Percentiles rank a stretch among this genome's conserved stretches.
Evolutionary conservation across 2,329 filamentous ascomycete species (phyloP).

Genomic region (Cercospora beticola): DNA sequence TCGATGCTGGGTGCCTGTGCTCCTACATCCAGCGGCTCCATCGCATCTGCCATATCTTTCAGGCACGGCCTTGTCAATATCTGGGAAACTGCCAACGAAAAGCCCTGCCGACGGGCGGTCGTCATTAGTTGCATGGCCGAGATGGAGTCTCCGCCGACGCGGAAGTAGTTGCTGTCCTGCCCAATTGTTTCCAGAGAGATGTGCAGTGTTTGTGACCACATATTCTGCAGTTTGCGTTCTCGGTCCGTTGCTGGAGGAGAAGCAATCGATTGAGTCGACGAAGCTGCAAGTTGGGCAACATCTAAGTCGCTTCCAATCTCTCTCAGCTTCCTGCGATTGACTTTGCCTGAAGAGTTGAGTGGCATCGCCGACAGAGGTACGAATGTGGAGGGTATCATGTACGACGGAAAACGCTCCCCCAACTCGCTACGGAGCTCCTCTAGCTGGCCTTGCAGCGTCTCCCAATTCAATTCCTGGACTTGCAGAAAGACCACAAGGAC

Average conservation of each 20-base stretch:
- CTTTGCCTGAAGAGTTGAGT: conserved; percentile 57
- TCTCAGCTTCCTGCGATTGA: conserved; percentile 58
- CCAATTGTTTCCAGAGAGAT: neutral
- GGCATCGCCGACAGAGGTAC: neutral
- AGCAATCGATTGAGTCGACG: neutral
- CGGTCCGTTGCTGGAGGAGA: neutral
- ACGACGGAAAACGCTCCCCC: neutral
- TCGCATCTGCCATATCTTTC: conserved; percentile 10
- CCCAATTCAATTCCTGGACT: neutral
- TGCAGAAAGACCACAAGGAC: conserved; percentile 11
- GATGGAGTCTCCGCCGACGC: conserved; percentile 39
- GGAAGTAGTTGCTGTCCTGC: conserved; percentile 39
- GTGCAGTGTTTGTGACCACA: conserved; percentile 12
- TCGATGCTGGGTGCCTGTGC: neutral
- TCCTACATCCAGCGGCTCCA: neutral
- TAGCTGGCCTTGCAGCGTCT: neutral
- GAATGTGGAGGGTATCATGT: conserved; percentile 7
- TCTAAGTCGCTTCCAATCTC: conserved; percentile 41
- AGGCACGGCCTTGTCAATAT: conserved; percentile 7
- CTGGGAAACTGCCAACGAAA: conserved; percentile 5
- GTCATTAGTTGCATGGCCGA: conserved; percentile 11
- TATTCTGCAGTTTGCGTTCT: conserved; percentile 5
- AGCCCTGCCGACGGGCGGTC: conserved; percentile 10
- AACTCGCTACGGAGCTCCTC: neutral
- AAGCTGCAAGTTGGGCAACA: neutral